Conservation (phyloP, 2,329 filamentous ascomycete genomes). For the Aspergillus ochraceoroseus region DNA sequence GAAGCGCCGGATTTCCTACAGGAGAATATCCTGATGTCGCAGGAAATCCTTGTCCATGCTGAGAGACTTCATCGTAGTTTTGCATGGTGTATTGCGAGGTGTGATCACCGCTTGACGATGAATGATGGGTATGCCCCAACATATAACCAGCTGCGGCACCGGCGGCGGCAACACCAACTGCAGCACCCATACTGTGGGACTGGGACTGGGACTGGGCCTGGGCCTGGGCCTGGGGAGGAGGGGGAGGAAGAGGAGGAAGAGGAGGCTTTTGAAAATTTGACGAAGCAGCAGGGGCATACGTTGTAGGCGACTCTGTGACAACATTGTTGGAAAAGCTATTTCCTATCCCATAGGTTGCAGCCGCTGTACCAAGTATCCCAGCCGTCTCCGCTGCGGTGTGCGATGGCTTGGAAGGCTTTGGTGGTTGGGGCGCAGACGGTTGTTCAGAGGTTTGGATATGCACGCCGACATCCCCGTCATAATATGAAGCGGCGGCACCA, state of each 20-base stretch:
- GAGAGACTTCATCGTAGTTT: constrained; percentile 24
- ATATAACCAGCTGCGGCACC: constrained; percentile 43
- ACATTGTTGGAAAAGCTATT: constrained; percentile 25
- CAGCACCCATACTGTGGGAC: constrained; percentile 31
- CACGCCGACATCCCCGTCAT: constrained; percentile 29
- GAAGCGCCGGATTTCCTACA: constrained; percentile 13
- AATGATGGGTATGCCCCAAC: constrained; percentile 34
- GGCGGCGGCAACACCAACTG: constrained; percentile 38
- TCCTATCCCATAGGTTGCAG: constrained; percentile 42
- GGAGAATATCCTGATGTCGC: constrained; percentile 11
- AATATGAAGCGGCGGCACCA: constrained; percentile 56
- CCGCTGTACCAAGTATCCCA: constrained; percentile 30
- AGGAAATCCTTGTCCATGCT: constrained; percentile 15
- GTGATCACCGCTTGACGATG: constrained; percentile 28
- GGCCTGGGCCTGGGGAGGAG: constrained; percentile 14
- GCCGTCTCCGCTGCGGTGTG: constrained; percentile 31
- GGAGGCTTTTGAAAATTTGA: constrained; percentile 24
- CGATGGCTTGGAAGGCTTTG: constrained; percentile 26
- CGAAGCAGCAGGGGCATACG: constrained; percentile 19
- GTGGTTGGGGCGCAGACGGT: constrained; percentile 22
- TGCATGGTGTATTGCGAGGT: constrained; percentile 34
- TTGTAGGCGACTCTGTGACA: constrained; percentile 21
- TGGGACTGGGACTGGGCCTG: constrained; percentile 30
- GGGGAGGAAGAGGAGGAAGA: constrained; percentile 16
- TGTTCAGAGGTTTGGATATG: constrained; percentile 15